Percentiles rank a stretch among this genome's conserved stretches.
phyloP scores from a whole-genome alignment of 106 monocot species.

The Alisma plantagoaquatica region DNA sequence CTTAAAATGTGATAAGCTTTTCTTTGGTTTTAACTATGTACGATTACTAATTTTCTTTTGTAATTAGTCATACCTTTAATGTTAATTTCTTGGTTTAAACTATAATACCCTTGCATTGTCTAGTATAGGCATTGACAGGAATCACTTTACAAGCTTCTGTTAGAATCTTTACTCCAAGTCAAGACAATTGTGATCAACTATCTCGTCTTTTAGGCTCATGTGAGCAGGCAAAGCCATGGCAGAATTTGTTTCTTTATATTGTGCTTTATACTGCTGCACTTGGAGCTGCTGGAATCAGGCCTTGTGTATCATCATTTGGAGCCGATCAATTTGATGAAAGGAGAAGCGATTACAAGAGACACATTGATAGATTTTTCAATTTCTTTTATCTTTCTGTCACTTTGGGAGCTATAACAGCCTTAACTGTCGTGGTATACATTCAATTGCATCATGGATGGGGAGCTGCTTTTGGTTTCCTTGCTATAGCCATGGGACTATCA shows the following conservation, averaged over 20 bases:
- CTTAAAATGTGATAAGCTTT: too few relatives aligned
- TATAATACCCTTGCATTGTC: too few relatives aligned
- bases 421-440: neutral
- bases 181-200: constrained; percentile 55
- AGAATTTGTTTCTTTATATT: constrained; percentile 55
- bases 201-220: constrained; percentile 61
- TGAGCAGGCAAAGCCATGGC: constrained; percentile 78
- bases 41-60: too few relatives aligned
- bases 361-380: constrained; percentile 4
- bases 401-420: neutral
- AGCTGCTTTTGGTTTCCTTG: constrained; percentile 12
- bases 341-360: neutral
- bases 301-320: constrained; percentile 38
- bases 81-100: too few relatives aligned
- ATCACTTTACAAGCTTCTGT: constrained; percentile 61
- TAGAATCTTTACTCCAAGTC: constrained; percentile 44
- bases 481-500: constrained; percentile 1
- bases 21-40: too few relatives aligned
- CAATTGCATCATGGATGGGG: constrained; percentile 4
- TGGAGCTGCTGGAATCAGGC: constrained; percentile 87
- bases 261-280: constrained; percentile 74
- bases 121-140: constrained; percentile 54
- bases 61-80: too few relatives aligned
- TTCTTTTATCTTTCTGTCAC: neutral
- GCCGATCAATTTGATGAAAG: constrained; percentile 23